Evolutionary conservation across 2,329 filamentous ascomycete genomes (phyloP).

Genomic region (Ascochyta koolunga): DNA sequence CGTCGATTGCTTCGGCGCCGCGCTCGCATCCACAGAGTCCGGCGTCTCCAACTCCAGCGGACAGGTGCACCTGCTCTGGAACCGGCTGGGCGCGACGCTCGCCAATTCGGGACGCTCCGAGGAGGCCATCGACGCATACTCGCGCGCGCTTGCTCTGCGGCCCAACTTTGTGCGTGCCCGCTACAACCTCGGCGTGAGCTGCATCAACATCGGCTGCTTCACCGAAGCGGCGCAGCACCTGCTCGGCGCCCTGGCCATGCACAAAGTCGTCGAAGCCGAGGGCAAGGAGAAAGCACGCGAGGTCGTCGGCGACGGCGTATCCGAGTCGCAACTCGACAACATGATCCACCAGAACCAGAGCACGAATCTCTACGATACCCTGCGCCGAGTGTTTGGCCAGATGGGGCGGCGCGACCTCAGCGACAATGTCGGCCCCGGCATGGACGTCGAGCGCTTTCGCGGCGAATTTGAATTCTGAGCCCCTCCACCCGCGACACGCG

Average conservation of each 20-base stretch:
- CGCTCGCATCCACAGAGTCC: slow-evolving; percentile 82
- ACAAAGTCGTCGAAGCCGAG: slow-evolving; percentile 88
- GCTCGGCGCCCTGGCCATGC: slow-evolving; percentile 90
- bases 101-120: slow-evolving; percentile 93
- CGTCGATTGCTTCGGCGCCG: slow-evolving; percentile 95
- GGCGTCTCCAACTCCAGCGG: slow-evolving; percentile 83
- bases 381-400: slow-evolving; percentile 92
- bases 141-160: slow-evolving; percentile 85
- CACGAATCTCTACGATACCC: slow-evolving; percentile 94
- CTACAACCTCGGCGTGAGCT: slow-evolving; percentile 95
- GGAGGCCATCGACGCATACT: slow-evolving; percentile 96
- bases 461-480: slow-evolving; percentile 84
- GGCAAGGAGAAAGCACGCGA: slow-evolving; percentile 83
- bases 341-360: slow-evolving; percentile 96
- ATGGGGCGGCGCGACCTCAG: slow-evolving; percentile 90
- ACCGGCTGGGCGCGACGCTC: slow-evolving; percentile 91
- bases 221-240: slow-evolving; percentile 92
- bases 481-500: neutral
- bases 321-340: slow-evolving; percentile 78
- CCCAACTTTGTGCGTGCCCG: slow-evolving; percentile 96
- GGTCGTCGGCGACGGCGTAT: slow-evolving; percentile 66
- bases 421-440: slow-evolving; percentile 84
- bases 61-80: slow-evolving; percentile 95
- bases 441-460: slow-evolving; percentile 89
- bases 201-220: slow-evolving; percentile 97